Evolutionary conservation across 495 filamentous ascomycete species (phyloP).

Genomic region (Patellaria atrata): DNA sequence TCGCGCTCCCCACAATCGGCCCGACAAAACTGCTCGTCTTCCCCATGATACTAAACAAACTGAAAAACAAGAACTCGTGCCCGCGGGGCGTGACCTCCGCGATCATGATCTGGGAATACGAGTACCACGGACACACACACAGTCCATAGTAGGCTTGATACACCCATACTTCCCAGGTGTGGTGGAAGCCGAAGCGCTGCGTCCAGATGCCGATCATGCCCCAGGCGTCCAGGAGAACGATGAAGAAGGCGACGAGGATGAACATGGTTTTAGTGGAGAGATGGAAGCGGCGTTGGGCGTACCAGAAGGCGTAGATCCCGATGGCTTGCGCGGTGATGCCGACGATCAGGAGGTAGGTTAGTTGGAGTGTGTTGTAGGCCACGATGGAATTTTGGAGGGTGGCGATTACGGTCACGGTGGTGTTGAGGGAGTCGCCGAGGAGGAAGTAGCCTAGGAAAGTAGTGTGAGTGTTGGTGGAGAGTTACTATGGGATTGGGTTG

Average conservation of each 20-base stretch:
- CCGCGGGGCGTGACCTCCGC: conserved; percentile 49
- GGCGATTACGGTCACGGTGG: conserved; percentile 50
- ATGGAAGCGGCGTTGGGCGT: conserved; percentile 36
- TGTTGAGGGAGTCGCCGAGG: conserved; percentile 49
- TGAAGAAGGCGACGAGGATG: conserved; percentile 40
- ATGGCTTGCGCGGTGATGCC: conserved; percentile 47
- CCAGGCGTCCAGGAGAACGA: conserved; percentile 47
- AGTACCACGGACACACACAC: conserved; percentile 55
- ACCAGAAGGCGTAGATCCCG: conserved; percentile 49
- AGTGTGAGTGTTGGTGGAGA: background rate
- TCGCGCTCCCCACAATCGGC: conserved; percentile 47
- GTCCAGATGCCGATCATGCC: conserved; percentile 58
- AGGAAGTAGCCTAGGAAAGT: conserved; percentile 50
- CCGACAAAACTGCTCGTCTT: conserved; percentile 52
- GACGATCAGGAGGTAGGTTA: conserved; percentile 49
- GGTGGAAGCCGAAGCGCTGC: conserved; percentile 44
- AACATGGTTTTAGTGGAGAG: conserved; percentile 50
- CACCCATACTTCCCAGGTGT: conserved; percentile 48
- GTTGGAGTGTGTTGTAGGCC: conserved; percentile 42
- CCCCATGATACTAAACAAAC: conserved; percentile 48
- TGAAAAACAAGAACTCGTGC: conserved; percentile 54
- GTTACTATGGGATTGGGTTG: too few species aligned
- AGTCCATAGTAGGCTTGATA: conserved; percentile 52
- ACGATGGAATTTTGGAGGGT: conserved; percentile 50
- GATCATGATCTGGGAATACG: conserved; percentile 55